Percentiles rank a stretch among this genome's conserved stretches.
Evolutionary conservation across 31 red algal genomes (phyloP).

Genomic region (Asparagopsis taxiformis): DNA sequence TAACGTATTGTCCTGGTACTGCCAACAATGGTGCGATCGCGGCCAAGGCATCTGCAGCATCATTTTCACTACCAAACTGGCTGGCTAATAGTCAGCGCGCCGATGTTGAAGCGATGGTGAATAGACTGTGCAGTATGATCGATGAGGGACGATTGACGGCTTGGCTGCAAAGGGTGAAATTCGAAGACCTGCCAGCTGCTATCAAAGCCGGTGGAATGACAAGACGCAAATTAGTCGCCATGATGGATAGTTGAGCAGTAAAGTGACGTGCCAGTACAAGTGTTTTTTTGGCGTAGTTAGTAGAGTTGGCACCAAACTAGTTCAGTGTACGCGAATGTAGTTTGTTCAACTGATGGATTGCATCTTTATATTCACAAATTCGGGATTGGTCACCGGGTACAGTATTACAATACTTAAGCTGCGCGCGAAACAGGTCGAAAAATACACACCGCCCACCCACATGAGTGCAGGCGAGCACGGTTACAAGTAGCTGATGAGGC

Average conservation of each 20-base stretch:
- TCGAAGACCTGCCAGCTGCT: slow-evolving; percentile 36
- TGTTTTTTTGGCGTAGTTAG: too few relatives aligned
- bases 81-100: slow-evolving; percentile 26
- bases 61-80: slow-evolving; percentile 76
- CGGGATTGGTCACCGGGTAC: too few relatives aligned
- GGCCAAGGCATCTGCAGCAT: slow-evolving; percentile 11
- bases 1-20: slow-evolving; percentile 70
- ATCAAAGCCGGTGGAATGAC: slow-evolving; percentile 22
- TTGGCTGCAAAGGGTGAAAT: slow-evolving; percentile 53
- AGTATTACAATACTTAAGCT: too few relatives aligned
- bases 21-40: slow-evolving; percentile 16
- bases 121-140: slow-evolving; percentile 41
- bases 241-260: slow-evolving; percentile 21
- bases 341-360: too few relatives aligned
- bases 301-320: too few relatives aligned
- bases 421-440: too few relatives aligned
- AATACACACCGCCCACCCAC: too few relatives aligned
- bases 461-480: too few relatives aligned
- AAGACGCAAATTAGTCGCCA: slow-evolving; percentile 35
- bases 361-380: too few relatives aligned
- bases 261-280: too few relatives aligned
- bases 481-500: too few relatives aligned
- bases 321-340: too few relatives aligned
- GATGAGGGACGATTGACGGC: slow-evolving; percentile 26
- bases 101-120: slow-evolving; percentile 61